Base-by-base conservation (phyloP, 371 early-diverging fungal species). In the Apophysomyces variabilis region DNA sequence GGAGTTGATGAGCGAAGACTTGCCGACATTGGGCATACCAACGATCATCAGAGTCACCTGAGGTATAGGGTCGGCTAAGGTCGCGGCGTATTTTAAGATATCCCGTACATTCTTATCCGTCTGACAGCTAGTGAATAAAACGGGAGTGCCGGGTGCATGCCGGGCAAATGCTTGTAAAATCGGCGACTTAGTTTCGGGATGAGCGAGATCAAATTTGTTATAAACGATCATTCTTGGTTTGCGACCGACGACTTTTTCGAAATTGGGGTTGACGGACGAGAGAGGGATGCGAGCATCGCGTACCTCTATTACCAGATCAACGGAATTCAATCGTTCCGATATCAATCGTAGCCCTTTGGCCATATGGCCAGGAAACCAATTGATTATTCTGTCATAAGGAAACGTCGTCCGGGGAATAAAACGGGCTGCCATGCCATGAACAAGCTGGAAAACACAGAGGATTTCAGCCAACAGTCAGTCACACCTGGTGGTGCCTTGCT, bases 291-390 rank as follows among this genome's bases (percentile, higher is more conserved):
- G 84, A 11, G 96, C 95, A 77, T 98, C 98, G 36, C 99, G 88
- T 1, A 93, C 93, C 76, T 98, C 99, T 8, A 98, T 85, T 14
- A 98, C 83, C 1, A 96, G 77, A 80, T 96, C 96, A 16, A 96
- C 90, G 0, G 85, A 70, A 64, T 88, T 87, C 61, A 95, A 66
- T 44, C 84, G 82, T 61, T 90, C 89, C 13, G 87, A 81, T 56
- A 95, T 93, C 38, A 89, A 72, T 38, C 92, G 85, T 32, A 97
- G 71, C 0, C 96, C 95, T 69, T 91, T 91, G 67, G 90, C 87
- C 94, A 97, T 97, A 72, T 98, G 99, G 0, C 93, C 92, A 5
- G 98, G 98, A 77, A 93, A 96, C 98, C 99, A 98, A 70, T 92
- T 94, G 66, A 96, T 93, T 38, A 86, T 80, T 68, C 90, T 83